Evolutionary conservation across 2,329 filamentous ascomycete species (phyloP).

Genomic region (Fusarium sororula): DNA sequence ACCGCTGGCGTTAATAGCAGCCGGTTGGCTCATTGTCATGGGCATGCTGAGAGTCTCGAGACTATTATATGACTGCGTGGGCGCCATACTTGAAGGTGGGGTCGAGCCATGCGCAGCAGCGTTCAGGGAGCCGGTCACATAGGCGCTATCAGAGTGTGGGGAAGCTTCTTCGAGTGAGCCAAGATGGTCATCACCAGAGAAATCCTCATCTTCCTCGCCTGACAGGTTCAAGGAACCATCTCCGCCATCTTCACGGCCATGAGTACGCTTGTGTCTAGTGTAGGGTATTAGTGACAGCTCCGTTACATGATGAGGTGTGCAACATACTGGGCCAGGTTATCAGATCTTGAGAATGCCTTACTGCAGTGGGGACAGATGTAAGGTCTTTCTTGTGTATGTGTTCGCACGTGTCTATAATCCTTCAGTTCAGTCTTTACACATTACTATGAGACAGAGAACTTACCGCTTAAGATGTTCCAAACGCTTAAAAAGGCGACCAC

Average conservation of each 20-base stretch:
- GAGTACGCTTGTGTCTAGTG: slow-evolving; percentile 82
- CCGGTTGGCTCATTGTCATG: slow-evolving; percentile 68
- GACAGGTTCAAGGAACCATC: slow-evolving; percentile 70
- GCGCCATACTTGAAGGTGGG: slow-evolving; percentile 32
- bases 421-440: slow-evolving; percentile 24
- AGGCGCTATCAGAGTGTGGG: slow-evolving; percentile 74
- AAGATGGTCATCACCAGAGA: slow-evolving; percentile 83
- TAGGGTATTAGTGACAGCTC: slow-evolving; percentile 1
- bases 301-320: slow-evolving; percentile 46
- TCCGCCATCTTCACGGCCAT: slow-evolving; percentile 70
- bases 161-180: slow-evolving; percentile 83
- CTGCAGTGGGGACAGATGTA: slow-evolving; percentile 98
- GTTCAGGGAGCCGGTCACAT: slow-evolving; percentile 63
- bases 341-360: slow-evolving; percentile 98
- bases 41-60: slow-evolving; percentile 71
- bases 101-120: slow-evolving; percentile 50
- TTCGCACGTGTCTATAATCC: slow-evolving; percentile 87
- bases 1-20: slow-evolving; percentile 55
- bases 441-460: slow-evolving; percentile 54
- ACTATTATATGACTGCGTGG: slow-evolving; percentile 60
- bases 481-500: slow-evolving; percentile 96
- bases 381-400: slow-evolving; percentile 98
- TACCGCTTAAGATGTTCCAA: slow-evolving; percentile 99
- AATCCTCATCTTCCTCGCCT: slow-evolving; percentile 88
- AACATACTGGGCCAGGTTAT: slow-evolving; percentile 96